Evolutionary conservation across 257 asterid genomes (phyloP).

Genomic region (Solanum lycopersicoides): DNA sequence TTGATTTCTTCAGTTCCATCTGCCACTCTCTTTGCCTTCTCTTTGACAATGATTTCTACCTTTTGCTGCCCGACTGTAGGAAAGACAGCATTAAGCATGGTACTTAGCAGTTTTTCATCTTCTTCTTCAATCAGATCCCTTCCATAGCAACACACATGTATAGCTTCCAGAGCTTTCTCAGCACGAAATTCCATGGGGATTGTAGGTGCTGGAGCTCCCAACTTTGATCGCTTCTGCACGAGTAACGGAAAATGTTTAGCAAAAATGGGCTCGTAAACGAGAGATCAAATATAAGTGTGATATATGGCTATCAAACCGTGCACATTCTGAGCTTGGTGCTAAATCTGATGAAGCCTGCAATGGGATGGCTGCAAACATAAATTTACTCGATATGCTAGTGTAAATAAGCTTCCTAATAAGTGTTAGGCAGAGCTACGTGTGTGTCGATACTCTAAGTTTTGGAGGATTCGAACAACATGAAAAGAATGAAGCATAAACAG

Average conservation of each 20-base stretch:
- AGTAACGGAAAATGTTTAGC: not conserved
- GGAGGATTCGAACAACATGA: not conserved
- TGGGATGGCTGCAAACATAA: not conserved
- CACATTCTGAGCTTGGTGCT: not conserved
- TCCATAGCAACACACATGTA: conserved; percentile 67
- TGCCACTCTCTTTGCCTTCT: conserved; percentile 52
- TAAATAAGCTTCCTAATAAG: not conserved
- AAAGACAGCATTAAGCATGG: conserved; percentile 64
- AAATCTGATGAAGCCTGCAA: not conserved
- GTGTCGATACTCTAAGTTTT: not conserved
- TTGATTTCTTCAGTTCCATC: conserved; percentile 63
- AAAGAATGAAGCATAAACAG: not conserved
- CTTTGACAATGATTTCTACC: conserved; percentile 50
- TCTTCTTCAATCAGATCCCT: conserved; percentile 63
- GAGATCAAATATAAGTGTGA: not conserved
- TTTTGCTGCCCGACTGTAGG: conserved; percentile 46
- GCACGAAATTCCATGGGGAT: conserved; percentile 83
- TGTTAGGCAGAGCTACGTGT: not conserved
- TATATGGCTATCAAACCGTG: not conserved
- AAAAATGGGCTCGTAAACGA: not conserved
- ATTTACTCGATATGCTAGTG: not conserved
- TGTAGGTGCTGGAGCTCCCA: conserved; percentile 31
- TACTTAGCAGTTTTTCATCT: conserved; percentile 42
- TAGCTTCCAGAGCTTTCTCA: conserved; percentile 90
- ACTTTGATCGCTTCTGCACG: conserved; percentile 56